phyloP scores from a whole-genome alignment of 2,329 filamentous ascomycete species.

The Phaeophleospora eucalypticola region DNA sequence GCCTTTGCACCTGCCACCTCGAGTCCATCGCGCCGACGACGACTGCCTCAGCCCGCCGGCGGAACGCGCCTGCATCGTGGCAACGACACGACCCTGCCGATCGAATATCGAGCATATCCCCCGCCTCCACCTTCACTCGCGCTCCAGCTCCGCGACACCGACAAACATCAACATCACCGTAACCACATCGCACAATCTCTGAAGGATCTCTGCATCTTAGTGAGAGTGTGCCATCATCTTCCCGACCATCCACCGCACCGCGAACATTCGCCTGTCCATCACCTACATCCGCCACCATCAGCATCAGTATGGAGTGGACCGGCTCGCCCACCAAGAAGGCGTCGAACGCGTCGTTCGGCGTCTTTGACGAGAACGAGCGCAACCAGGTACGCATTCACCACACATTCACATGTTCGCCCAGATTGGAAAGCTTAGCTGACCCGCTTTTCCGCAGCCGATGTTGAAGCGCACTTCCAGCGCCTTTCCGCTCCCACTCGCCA shows the following conservation, averaged over 20 bases:
- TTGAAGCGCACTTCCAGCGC: conserved; percentile 23
- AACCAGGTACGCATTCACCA: conserved; percentile 18
- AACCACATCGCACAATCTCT: conserved; percentile 3
- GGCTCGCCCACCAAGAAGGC: conserved; percentile 22
- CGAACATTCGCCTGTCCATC: neutral
- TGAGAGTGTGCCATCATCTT: conserved; percentile 1
- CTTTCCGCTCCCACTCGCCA: conserved; percentile 33
- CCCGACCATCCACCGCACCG: conserved; percentile 1
- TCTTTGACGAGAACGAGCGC: conserved; percentile 22
- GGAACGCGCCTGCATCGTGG: neutral
- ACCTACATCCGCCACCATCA: neutral
- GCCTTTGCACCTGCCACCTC: neutral
- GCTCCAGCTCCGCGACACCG: conserved; percentile 1
- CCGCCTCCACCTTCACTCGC: neutral
- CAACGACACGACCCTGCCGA: conserved; percentile 3
- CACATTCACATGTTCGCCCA: conserved; percentile 9
- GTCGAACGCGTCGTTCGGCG: conserved; percentile 18
- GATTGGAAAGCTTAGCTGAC: conserved; percentile 13
- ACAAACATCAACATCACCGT: conserved; percentile 1
- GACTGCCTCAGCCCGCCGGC: neutral
- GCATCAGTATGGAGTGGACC: conserved; percentile 22
- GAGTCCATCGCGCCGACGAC: neutral
- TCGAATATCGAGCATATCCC: neutral
- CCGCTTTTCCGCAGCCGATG: conserved; percentile 11
- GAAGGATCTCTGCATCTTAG: conserved; percentile 6